Evolutionary conservation across 1,284 basidiomycete species (phyloP).

Genomic region (Rhodotorula sp.): DNA sequence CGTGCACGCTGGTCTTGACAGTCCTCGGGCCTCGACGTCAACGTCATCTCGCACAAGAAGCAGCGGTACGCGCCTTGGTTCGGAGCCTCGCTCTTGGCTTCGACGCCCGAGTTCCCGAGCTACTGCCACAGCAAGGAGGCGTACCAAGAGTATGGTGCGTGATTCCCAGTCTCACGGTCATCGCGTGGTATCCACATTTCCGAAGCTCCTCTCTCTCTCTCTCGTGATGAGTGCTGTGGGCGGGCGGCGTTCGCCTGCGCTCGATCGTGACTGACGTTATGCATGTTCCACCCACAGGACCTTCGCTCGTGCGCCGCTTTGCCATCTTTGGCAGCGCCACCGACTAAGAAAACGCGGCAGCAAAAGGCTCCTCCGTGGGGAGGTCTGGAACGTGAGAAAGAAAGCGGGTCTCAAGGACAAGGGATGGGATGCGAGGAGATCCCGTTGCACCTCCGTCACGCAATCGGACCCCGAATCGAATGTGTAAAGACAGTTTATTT

Average conservation of each 20-base stretch:
- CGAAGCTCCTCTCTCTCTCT: background rate
- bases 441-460: too few relatives aligned
- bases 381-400: too few relatives aligned
- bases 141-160: constrained; percentile 34
- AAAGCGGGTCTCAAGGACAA: too few relatives aligned
- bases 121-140: constrained; percentile 71
- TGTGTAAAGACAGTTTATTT: too few relatives aligned
- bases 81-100: constrained; percentile 90
- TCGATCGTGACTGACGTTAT: too few relatives aligned
- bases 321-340: constrained; percentile 39
- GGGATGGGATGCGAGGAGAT: too few relatives aligned
- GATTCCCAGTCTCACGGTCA: constrained; percentile 45
- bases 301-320: constrained; percentile 33
- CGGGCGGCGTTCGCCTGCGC: too few relatives aligned
- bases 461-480: too few relatives aligned
- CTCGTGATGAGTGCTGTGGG: background rate
- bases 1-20: too few relatives aligned
- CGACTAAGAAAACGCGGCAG: background rate
- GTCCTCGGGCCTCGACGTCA: constrained; percentile 92
- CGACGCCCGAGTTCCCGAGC: constrained; percentile 95
- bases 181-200: too few relatives aligned
- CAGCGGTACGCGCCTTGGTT: constrained; percentile 99
- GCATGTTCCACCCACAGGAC: constrained; percentile 15
- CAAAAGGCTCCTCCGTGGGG: too few relatives aligned
- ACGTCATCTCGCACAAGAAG: constrained; percentile 97